Evolutionary conservation across 2,329 filamentous ascomycete species (phyloP), one percentile per base, ranked within the genome.

Genomic region (Claviceps humidiphila): DNA sequence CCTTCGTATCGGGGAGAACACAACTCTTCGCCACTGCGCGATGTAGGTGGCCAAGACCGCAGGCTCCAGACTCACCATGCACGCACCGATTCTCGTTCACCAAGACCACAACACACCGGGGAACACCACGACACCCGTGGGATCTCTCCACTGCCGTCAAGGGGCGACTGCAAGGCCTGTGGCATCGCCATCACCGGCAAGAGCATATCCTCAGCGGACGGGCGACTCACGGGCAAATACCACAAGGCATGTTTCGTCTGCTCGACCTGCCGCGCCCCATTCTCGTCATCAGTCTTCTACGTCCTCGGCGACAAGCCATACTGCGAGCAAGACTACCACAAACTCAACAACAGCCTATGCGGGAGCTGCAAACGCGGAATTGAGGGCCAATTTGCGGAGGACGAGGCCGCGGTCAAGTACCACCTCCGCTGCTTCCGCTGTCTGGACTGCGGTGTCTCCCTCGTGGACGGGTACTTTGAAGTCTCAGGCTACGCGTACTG

Each of bases 201-300:
- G 70, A 95, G 89, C 1, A 83, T 98, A 53, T 95, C 91, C 38
- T 95, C 89, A 14, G 89, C 89, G 0, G 93, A 96, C 60, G 93
- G 93, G 16, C 84, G 90, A 24, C 74, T 98, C 24, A 95, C 88
- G 0, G 93, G 93, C 9, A 84, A 89, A 57, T 98, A 95, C 67
- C 93, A 98, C 74, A 95, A 94, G 66, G 79, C 85, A 4, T 98
- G 91, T 66, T 97, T 98, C 64, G 87, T 91, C 11, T 98, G 93
- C 74, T 80, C 81, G 4, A 89, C 85, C 1, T 98, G 93, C 71
- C 74, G 75, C 11, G 77, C 82, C 51, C 84, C 89, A 1, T 98
- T 97, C 63, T 74, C 82, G 20, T 95, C 89, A 0, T 80, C 88
- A 1, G 89, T 93, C 54, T 97, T 97, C 61, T 98, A 98, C 65